Base-by-base conservation (phyloP, 225 moss, liverwort and hornwort species). In the Sphagnum contortum region DNA sequence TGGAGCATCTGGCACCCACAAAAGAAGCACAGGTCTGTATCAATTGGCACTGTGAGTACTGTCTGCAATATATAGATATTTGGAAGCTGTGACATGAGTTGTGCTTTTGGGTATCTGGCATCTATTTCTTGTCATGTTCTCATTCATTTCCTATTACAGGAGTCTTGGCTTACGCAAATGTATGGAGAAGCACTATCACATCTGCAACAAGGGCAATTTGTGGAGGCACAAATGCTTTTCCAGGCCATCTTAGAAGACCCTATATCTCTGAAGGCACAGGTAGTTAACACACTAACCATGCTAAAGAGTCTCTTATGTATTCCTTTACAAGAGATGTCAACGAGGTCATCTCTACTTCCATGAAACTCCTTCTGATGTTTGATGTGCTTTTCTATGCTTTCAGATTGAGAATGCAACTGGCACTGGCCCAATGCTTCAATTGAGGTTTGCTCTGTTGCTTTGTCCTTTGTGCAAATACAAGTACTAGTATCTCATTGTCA, bases 211-310 rank as follows among this genome's bases (percentile, higher is more conserved):
- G 83, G 76, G 63, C 78, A 87, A 70, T 78, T 87, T 49, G 83
- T 80, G 68, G 73, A 74, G 2, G 87, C 83, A 14, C 83, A 83
- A 74, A 65, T 61, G 61, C 75, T 87, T 48, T 83, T 87, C 47
- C 87, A 76, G 62, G 77, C 83, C 63, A 87, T 87, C 64, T 78
- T 87, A 72, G 77, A 83, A 74, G 83, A 87, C 73, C 87, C 87
- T 67, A 77, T 83, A 54, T 83, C 83, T 57, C 69, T 87, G 48
- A 87, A 80, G 80, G 87, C 80, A 59, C 83, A 83, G 80, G 83
- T 78, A 29, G 29, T 29, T 29, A 29, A 29, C 29, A 29, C 29
- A 29, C 29, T 29, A 51, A 50, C 29, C 2, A 48, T 44, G 63
- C 6, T n/a, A 6, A n/a, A 8, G 64, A 50, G 10, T 48, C 9